Evolutionary conservation across 495 filamentous ascomycete species (phyloP).

Genomic region (Cercophora scortea): DNA sequence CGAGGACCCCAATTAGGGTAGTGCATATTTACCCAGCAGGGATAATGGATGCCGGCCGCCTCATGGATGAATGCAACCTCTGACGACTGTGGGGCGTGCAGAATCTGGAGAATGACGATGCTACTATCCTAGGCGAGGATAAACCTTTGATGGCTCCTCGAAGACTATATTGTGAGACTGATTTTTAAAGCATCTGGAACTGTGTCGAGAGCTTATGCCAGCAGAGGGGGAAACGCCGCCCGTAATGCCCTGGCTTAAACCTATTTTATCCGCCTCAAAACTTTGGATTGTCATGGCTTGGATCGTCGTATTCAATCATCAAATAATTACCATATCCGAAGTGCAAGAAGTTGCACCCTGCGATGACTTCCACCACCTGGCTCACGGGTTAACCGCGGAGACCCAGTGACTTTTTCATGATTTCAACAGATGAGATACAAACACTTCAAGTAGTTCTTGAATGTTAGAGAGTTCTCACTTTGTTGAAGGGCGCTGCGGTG

Average conservation of each 20-base stretch:
- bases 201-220: slow-evolving; percentile 42
- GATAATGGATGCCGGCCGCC: background rate
- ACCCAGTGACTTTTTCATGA: slow-evolving; percentile 50
- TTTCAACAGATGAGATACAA: too few relatives aligned
- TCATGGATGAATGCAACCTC: background rate
- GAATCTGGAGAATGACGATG: too few relatives aligned
- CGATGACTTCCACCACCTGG: slow-evolving; percentile 58
- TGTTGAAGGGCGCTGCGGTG: too few relatives aligned
- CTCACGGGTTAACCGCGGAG: slow-evolving; percentile 59
- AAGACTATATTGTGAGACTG: slow-evolving; percentile 17
- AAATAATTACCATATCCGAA: slow-evolving; percentile 42
- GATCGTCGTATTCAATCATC: background rate
- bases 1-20: too few relatives aligned
- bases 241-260: slow-evolving; percentile 46
- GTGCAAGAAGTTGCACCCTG: slow-evolving; percentile 61
- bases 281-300: background rate
- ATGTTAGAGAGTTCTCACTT: too few relatives aligned
- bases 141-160: slow-evolving; percentile 46
- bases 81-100: background rate
- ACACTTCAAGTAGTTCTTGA: too few relatives aligned
- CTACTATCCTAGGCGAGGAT: background rate
- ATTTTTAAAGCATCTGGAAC: slow-evolving; percentile 39
- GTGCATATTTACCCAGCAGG: slow-evolving; percentile 8
- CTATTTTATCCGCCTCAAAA: too few relatives aligned
- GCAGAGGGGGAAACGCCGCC: slow-evolving; percentile 50